Conservation (phyloP, 2,329 filamentous ascomycete genomes). For the Alternaria panax region DNA sequence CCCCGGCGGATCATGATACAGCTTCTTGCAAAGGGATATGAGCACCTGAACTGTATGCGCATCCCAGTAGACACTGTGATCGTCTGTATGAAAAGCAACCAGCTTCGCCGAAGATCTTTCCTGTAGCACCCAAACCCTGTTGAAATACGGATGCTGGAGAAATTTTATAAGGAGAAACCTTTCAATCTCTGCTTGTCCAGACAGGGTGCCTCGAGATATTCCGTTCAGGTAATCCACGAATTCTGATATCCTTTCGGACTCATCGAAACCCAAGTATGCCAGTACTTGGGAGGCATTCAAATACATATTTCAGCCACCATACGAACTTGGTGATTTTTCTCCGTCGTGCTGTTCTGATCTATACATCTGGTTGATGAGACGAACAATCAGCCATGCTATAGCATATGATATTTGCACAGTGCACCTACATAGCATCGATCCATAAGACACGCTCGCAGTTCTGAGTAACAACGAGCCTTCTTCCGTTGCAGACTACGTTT, state of each 20-base stretch:
- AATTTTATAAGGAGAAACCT: not conserved
- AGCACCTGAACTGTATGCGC: not conserved
- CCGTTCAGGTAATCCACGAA: no score
- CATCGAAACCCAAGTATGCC: not conserved
- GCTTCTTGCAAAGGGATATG: not conserved
- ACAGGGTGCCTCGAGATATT: no score
- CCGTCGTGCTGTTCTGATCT: not conserved
- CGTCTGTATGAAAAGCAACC: not conserved
- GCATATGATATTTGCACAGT: not conserved
- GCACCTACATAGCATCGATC: not conserved
- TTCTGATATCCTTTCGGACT: no score
- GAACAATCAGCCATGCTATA: rapidly evolving
- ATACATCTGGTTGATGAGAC: not conserved
- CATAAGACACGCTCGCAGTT: not conserved
- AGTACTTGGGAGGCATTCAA: not conserved
- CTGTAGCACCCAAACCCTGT: not conserved
- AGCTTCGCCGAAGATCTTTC: not conserved
- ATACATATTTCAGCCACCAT: not conserved
- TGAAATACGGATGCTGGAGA: not conserved
- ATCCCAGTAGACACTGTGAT: not conserved
- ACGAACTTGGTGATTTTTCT: not conserved
- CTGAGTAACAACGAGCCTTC: not conserved
- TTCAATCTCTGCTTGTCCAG: no score
- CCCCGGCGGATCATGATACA: not conserved
- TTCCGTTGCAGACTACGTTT: not conserved